Conservation (phyloP, 2,329 filamentous ascomycete genomes). For the Verticillium longisporum region DNA sequence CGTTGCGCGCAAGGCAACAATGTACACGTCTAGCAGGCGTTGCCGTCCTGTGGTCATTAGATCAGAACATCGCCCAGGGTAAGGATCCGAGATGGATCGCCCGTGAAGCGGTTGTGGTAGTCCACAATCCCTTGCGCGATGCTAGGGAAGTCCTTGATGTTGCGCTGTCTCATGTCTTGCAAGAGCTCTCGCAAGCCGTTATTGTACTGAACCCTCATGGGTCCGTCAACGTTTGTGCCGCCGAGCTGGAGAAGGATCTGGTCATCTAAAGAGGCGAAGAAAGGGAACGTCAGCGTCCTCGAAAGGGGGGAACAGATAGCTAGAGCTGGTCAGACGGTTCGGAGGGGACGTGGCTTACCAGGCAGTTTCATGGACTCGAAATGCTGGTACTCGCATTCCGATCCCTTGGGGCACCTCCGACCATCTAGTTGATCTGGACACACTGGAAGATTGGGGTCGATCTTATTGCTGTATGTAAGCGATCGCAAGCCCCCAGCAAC, state of each 20-base stretch:
- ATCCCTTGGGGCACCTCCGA: constrained; percentile 63
- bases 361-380: constrained; percentile 64
- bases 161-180: constrained; percentile 49
- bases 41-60: constrained; percentile 9
- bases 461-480: constrained; percentile 87
- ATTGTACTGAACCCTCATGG: constrained; percentile 56
- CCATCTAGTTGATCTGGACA: constrained; percentile 71
- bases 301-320: neutral
- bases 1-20: neutral
- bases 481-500: constrained; percentile 77
- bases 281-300: neutral
- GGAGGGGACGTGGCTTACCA: constrained; percentile 55
- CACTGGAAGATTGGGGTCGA: constrained; percentile 66
- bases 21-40: no score
- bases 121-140: constrained; percentile 63
- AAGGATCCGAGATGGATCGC: constrained; percentile 57
- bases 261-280: constrained; percentile 48
- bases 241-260: constrained; percentile 68
- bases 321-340: constrained; percentile 3
- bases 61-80: constrained; percentile 43
- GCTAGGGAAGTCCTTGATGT: constrained; percentile 57
- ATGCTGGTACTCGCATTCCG: constrained; percentile 71
- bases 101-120: constrained; percentile 58
- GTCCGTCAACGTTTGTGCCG: constrained; percentile 54
- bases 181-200: constrained; percentile 56